Evolutionary conservation across 2,329 filamentous ascomycete species (phyloP).

Genomic region (Incumbomyces lentus): DNA sequence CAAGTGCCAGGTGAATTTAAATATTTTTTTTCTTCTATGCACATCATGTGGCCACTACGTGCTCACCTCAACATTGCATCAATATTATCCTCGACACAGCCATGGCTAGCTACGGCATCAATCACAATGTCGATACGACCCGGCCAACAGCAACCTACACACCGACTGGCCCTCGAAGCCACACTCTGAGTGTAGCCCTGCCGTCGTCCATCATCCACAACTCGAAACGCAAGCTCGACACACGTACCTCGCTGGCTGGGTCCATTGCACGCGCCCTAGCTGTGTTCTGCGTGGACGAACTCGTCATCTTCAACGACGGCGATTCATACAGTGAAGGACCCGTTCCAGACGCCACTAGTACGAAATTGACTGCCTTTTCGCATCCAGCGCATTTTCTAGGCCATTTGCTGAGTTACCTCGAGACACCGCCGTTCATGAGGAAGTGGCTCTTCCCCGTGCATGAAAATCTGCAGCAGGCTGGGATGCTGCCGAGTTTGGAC

Average conservation of each 20-base stretch:
- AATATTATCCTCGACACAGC: too few relatives aligned
- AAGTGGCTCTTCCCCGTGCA: conserved; percentile 67
- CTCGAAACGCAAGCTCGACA: conserved; percentile 56
- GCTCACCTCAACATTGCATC: too few relatives aligned
- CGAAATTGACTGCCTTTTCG: conserved; percentile 53
- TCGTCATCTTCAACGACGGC: conserved; percentile 68
- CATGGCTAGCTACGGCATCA: not conserved
- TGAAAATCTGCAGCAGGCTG: conserved; percentile 63
- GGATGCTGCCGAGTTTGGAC: conserved; percentile 64
- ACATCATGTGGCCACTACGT: too few relatives aligned
- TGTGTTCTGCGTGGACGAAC: conserved; percentile 75
- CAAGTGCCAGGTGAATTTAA: too few relatives aligned
- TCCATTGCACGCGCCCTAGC: conserved; percentile 71
- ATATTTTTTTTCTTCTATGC: too few relatives aligned
- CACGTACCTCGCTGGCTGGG: conserved; percentile 62
- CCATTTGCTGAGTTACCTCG: conserved; percentile 70
- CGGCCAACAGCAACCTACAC: conserved; percentile 61
- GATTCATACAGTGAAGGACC: conserved; percentile 11
- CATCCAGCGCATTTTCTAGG: conserved; percentile 72
- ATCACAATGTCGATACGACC: conserved; percentile 42
- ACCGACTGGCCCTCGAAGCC: conserved; percentile 53
- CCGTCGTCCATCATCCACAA: conserved; percentile 65
- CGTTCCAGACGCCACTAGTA: conserved; percentile 28
- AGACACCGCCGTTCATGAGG: conserved; percentile 74
- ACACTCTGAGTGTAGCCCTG: conserved; percentile 68